Conservation (phyloP, 306 rosid genomes). For the Begonia peltatifolia region DNA sequence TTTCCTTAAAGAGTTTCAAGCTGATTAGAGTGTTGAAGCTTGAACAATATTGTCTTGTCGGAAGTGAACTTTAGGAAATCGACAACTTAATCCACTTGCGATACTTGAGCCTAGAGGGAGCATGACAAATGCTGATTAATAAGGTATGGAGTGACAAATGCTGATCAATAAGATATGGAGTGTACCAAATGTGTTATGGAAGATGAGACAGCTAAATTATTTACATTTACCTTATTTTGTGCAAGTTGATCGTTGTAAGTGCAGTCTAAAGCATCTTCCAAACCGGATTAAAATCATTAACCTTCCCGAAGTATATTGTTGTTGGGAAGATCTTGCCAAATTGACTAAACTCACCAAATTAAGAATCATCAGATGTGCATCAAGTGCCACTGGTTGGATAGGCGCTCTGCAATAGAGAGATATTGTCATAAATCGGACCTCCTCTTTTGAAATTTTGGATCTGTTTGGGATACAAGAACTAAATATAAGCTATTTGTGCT, state of each 20-base stretch:
- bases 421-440: too few species aligned
- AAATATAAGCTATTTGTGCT: not conserved
- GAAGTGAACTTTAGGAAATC: conserved; percentile 19
- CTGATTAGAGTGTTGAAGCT: conserved; percentile 24
- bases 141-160: conserved; percentile 3
- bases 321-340: conserved; percentile 15
- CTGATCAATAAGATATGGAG: conserved; percentile 2
- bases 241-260: too few species aligned
- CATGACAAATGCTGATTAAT: not conserved
- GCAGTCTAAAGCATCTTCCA: too few species aligned
- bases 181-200: conserved; percentile 22
- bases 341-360: conserved; percentile 3
- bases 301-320: conserved; percentile 4
- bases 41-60: conserved; percentile 12
- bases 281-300: too few species aligned
- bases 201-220: conserved; percentile 30
- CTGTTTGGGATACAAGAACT: too few species aligned
- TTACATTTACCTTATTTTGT: conserved; percentile 24
- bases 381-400: not conserved
- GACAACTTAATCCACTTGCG: conserved; percentile 31
- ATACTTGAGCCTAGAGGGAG: conserved; percentile 24
- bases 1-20: conserved; percentile 13
- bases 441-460: too few species aligned
- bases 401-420: too few species aligned
- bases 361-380: not conserved